A percentile compares a stretch with the other conserved stretches of the same genome.
These are phyloP conservation scores for Daldinia caldariorum DNA, from an alignment of 495 filamentous ascomycete genomes.

Conservation along the genomic window DNA sequence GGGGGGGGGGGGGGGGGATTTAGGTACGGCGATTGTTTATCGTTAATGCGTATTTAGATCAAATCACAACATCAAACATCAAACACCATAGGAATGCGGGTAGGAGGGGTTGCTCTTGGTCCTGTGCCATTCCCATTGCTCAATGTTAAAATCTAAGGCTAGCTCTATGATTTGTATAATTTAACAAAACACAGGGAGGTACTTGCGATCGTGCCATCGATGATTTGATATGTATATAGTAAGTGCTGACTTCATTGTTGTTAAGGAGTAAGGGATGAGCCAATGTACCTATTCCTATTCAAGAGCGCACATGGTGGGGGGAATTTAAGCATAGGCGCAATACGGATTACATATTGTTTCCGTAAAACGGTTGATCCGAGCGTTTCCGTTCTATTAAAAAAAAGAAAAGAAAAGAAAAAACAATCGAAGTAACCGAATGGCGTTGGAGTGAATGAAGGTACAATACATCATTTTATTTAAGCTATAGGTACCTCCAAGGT, in stretches of 20 bases:
- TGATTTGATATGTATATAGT: slow-evolving; percentile 14
- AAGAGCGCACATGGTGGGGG: slow-evolving; percentile 28
- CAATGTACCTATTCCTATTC: slow-evolving; percentile 11
- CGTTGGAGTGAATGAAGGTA: background rate
- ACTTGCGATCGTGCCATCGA: slow-evolving; percentile 18
- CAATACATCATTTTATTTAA: slow-evolving; percentile 11
- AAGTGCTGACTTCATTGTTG: slow-evolving; percentile 15
- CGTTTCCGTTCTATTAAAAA: slow-evolving; percentile 21
- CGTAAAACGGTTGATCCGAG: slow-evolving; percentile 9
- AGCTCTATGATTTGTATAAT: background rate
- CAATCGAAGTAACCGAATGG: slow-evolving; percentile 3
- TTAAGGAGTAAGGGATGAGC: slow-evolving; percentile 9
- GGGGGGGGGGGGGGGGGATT: too few relatives aligned
- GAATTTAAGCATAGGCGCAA: slow-evolving; percentile 12
- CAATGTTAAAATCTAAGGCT: slow-evolving; percentile 14
- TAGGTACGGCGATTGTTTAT: slow-evolving; percentile 26
- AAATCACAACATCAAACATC: slow-evolving; percentile 7
- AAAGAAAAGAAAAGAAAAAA: background rate
- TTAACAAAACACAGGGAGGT: too few relatives aligned
- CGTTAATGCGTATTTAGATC: slow-evolving; percentile 35
- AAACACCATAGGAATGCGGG: background rate
- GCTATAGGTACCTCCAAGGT: slow-evolving; percentile 3
- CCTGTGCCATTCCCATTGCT: slow-evolving; percentile 18
- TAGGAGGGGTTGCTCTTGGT: slow-evolving; percentile 19
- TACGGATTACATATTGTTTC: slow-evolving; percentile 16